Evolutionary conservation across 2,329 filamentous ascomycete genomes (phyloP).

Genomic region (Coleophoma crateriformis): DNA sequence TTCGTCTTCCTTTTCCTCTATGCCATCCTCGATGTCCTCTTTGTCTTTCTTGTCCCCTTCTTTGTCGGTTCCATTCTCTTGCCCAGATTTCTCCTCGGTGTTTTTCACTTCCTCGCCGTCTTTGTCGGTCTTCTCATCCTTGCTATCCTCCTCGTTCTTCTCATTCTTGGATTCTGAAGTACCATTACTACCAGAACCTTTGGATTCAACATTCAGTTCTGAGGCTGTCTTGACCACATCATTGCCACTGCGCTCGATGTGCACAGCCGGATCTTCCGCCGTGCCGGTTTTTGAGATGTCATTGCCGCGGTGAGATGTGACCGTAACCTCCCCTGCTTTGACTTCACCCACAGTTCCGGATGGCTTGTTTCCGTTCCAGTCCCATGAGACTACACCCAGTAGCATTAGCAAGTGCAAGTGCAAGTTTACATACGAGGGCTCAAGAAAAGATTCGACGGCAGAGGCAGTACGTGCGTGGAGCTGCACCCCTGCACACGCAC

Average conservation of each 20-base stretch:
- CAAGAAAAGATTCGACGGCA: too few species aligned
- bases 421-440: too few species aligned
- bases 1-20: slow-evolving; percentile 18
- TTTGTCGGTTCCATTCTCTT: background rate
- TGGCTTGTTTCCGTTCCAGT: slow-evolving; percentile 50
- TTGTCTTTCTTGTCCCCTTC: too few species aligned
- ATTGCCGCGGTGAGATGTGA: slow-evolving; percentile 57
- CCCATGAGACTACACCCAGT: slow-evolving; percentile 50
- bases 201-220: slow-evolving; percentile 51
- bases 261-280: slow-evolving; percentile 54
- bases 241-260: slow-evolving; percentile 52
- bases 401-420: too few species aligned
- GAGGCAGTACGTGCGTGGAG: too few species aligned
- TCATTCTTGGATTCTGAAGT: slow-evolving; percentile 9
- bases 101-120: slow-evolving; percentile 31
- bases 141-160: slow-evolving; percentile 22
- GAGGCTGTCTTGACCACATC: slow-evolving; percentile 60
- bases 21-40: too few species aligned
- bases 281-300: slow-evolving; percentile 59
- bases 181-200: slow-evolving; percentile 19
- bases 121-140: slow-evolving; percentile 17
- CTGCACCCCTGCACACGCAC: too few species aligned
- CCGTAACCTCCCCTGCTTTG: slow-evolving; percentile 54
- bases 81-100: slow-evolving; percentile 1
- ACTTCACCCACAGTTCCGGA: slow-evolving; percentile 51